Evolutionary conservation across 2,329 filamentous ascomycete species (phyloP).

Genomic region (Sodiomyces alkalinus): DNA sequence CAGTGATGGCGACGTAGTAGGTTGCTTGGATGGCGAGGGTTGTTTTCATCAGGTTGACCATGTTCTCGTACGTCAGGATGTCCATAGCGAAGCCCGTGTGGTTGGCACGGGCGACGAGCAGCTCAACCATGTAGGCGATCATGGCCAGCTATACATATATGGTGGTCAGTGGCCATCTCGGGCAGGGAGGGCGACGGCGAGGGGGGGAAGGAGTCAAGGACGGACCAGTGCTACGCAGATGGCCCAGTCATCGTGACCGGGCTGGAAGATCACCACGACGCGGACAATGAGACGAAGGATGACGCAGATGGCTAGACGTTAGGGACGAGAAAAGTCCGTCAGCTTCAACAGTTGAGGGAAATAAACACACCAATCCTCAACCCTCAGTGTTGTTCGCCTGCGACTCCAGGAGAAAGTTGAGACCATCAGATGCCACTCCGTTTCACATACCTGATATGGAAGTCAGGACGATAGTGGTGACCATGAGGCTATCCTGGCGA

Average conservation of each 20-base stretch:
- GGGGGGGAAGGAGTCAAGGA: background rate
- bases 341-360: too few species aligned
- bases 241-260: constrained; percentile 9
- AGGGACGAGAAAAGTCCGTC: background rate
- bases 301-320: constrained; percentile 7
- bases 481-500: constrained; percentile 9
- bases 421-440: background rate
- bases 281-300: constrained; percentile 7
- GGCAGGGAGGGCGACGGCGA: too few species aligned
- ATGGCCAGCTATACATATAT: constrained; percentile 1
- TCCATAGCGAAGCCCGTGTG: constrained; percentile 9
- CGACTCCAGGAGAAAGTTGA: too few species aligned
- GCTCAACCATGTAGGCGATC: constrained; percentile 9
- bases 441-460: constrained; percentile 6
- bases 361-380: too few species aligned
- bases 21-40: constrained; percentile 22
- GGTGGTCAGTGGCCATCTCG: background rate
- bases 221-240: constrained; percentile 8
- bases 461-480: constrained; percentile 7
- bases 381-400: too few species aligned
- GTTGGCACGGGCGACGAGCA: constrained; percentile 9
- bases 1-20: constrained; percentile 23
- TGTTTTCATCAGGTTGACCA: constrained; percentile 11
- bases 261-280: constrained; percentile 7
- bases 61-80: constrained; percentile 8